Conservation (phyloP, 371 early-diverging fungal genomes). For the Rozella allomycis region DNA sequence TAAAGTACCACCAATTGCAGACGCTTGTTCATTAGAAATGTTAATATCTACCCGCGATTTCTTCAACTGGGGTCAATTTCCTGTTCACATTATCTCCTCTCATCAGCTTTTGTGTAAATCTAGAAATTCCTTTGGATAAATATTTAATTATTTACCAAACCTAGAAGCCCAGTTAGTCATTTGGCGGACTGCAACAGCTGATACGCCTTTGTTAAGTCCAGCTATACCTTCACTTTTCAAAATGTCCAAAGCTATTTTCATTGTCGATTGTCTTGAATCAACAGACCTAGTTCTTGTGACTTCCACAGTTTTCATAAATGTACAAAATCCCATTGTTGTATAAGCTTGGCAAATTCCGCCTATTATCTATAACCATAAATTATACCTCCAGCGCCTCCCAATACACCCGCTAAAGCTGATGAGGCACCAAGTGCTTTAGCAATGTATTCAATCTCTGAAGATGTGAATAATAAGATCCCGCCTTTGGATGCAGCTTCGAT, state of each 20-base stretch:
- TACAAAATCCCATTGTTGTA: constrained; percentile 94
- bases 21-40: constrained; percentile 23
- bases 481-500: constrained; percentile 83
- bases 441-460: constrained; percentile 66
- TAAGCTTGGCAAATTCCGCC: constrained; percentile 33
- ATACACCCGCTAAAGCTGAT: constrained; percentile 41
- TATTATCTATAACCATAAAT: constrained; percentile 39
- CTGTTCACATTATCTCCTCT: constrained; percentile 4
- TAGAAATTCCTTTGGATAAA: too few species aligned
- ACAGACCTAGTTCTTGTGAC: constrained; percentile 80
- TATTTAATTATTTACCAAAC: constrained; percentile 31
- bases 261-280: constrained; percentile 38
- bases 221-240: constrained; percentile 72
- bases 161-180: constrained; percentile 93
- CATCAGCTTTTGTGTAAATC: too few species aligned
- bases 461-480: constrained; percentile 79
- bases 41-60: constrained; percentile 26
- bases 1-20: constrained; percentile 65
- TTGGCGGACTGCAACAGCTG: constrained; percentile 74
- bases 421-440: constrained; percentile 12
- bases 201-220: constrained; percentile 86
- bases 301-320: constrained; percentile 96
- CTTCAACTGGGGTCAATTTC: constrained; percentile 11
- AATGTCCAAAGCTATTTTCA: constrained; percentile 62
- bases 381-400: constrained; percentile 74